phyloP scores from a whole-genome alignment of 441 rosid genomes.

The Geranium incanum region DNA sequence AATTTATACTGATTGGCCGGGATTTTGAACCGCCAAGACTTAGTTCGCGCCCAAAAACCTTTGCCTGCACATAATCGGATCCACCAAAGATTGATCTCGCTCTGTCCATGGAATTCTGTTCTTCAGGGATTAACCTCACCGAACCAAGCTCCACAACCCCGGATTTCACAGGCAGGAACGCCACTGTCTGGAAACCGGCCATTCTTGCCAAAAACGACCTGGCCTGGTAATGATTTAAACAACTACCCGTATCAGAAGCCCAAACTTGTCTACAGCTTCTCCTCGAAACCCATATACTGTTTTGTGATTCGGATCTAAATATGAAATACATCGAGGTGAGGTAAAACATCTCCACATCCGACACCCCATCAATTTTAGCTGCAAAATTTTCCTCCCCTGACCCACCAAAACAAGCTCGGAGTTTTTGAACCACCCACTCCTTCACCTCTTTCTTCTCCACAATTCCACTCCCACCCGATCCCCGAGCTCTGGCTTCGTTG shows the following conservation, averaged over 20 bases:
- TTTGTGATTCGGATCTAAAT: background rate
- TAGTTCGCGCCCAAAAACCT: slow-evolving; percentile 5
- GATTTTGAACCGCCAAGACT: slow-evolving; percentile 5
- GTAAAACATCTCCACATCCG: slow-evolving; percentile 8
- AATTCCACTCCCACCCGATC: slow-evolving; percentile 21
- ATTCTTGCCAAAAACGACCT: background rate
- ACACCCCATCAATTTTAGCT: background rate
- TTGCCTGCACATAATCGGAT: background rate
- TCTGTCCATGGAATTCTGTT: background rate
- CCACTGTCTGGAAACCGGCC: slow-evolving; percentile 1
- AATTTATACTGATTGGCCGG: slow-evolving; percentile 1
- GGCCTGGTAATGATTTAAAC: slow-evolving; percentile 2
- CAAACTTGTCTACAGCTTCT: background rate
- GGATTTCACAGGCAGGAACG: background rate
- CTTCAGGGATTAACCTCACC: background rate
- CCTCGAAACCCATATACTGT: background rate
- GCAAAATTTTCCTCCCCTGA: background rate
- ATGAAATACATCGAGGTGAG: slow-evolving; percentile 4
- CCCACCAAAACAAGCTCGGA: slow-evolving; percentile 2
- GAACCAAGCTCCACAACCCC: slow-evolving; percentile 9
- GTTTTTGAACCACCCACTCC: slow-evolving; percentile 30
- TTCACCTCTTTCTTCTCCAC: slow-evolving; percentile 35
- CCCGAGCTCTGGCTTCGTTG: slow-evolving; percentile 29
- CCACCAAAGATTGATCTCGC: background rate
- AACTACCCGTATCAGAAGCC: background rate